Evolutionary conservation across 1,139 yeast genomes (phyloP), one percentile per base, ranked within the genome.

Genomic region (Geotrichum fermentans): DNA sequence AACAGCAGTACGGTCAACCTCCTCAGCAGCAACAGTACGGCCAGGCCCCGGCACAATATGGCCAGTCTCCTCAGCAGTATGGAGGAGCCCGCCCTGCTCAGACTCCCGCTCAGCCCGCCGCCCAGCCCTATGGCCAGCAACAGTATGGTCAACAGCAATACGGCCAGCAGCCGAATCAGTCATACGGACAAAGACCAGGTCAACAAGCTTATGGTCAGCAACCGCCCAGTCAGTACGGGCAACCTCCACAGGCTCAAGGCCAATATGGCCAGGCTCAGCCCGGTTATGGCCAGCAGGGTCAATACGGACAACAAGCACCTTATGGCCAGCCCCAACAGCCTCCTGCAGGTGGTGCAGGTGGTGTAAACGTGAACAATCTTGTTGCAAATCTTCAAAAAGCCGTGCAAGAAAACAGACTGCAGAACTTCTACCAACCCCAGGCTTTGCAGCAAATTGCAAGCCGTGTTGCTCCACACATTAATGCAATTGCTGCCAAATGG

Each of bases 361-460:
- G 42, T 29, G 45, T 34, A 29, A 43, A 43, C 29, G 46, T 47
- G 34, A 54, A 55, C 29, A 56, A 57, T 48, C 44, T 48, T 16
- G 28, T 55, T 34, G 49, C 54, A 26, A 42, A 57, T 24, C 54
- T 64, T 33, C 59, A 57, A 40, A 55, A 50, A 41, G 66, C 62
- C 10, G 68, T 65, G 4, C 62, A 57, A 42, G 68, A 65, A 48
- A 63, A 64, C 52, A 52, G 52, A 1, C 55, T 64, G 16, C 61
- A 63, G 42, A 56, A 60, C 1, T 64, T 64, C 51, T 65, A 64
- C 52, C 61, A 63, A 18, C 66, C 66, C 18, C 64, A 65, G 43
- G 53, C 63, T 10, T 51, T 65, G 16, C 64, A 62, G 54, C 64
- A 59, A 43, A 45, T 65, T 38, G 66, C 66, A 7, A 39, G 55